A percentile compares a stretch with the other conserved stretches of the same genome.
Conservation (phyloP, 73 alveolate species). For the Paramecium bursaria region DNA sequence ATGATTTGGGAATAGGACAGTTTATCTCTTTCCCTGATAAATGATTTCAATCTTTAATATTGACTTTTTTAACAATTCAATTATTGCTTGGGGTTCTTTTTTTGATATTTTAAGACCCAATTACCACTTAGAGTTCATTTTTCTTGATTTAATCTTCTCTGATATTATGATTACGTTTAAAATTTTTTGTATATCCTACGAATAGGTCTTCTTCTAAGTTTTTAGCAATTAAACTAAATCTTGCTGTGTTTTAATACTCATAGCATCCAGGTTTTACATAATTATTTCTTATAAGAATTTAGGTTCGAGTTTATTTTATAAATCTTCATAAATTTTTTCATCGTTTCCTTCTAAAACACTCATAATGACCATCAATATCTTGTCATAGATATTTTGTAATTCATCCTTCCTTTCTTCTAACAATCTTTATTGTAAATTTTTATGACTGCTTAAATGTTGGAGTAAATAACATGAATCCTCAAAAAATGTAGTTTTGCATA, state of each 20-base stretch:
- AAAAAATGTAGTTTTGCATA: constrained; percentile 48
- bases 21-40: constrained; percentile 32
- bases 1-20: constrained; percentile 37
- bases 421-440: constrained; percentile 12
- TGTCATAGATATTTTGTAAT: constrained; percentile 3
- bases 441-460: background rate
- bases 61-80: constrained; percentile 10
- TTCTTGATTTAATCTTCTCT: background rate
- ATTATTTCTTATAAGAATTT: constrained; percentile 20
- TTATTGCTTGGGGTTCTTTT: constrained; percentile 8
- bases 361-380: constrained; percentile 12
- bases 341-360: constrained; percentile 60
- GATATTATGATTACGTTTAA: constrained; percentile 17
- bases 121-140: background rate
- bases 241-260: background rate
- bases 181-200: constrained; percentile 7
- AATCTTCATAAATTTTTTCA: constrained; percentile 35
- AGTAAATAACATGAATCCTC: constrained; percentile 50
- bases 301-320: constrained; percentile 25
- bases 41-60: constrained; percentile 40
- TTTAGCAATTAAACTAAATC: too few species aligned
- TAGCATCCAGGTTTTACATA: background rate
- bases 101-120: background rate
- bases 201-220: background rate
- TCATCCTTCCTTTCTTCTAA: constrained; percentile 24